These are phyloP conservation scores for Diplotaxis tenuifolia DNA, from an alignment of 345 rosid genomes.

Conservation along the genomic window DNA sequence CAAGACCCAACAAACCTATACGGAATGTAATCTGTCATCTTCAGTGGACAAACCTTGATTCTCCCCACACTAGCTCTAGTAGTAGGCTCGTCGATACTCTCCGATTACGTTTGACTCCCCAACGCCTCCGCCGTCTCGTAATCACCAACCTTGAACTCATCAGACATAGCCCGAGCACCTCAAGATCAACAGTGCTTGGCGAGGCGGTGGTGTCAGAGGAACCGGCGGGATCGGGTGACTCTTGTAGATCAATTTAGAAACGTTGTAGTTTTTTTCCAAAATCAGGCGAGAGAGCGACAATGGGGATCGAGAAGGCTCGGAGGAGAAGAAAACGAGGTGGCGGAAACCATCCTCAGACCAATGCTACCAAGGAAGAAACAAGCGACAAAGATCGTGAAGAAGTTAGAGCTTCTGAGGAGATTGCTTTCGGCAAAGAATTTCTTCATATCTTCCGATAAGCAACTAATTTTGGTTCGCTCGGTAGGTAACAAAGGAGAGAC, in stretches of 20 bases:
- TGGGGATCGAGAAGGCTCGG: slow-evolving; percentile 28
- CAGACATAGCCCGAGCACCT: slow-evolving; percentile 73
- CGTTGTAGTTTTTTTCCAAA: slow-evolving; percentile 43
- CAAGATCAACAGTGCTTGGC: slow-evolving; percentile 41
- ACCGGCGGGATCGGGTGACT: slow-evolving; percentile 15
- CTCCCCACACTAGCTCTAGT: slow-evolving; percentile 39
- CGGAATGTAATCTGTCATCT: slow-evolving; percentile 80
- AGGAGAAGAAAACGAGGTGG: slow-evolving; percentile 75
- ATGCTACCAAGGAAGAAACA: slow-evolving; percentile 87
- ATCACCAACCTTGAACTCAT: slow-evolving; percentile 78
- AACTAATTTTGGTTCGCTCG: background rate
- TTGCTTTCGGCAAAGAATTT: slow-evolving; percentile 42
- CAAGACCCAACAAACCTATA: no score
- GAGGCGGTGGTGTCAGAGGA: slow-evolving; percentile 32
- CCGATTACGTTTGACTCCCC: slow-evolving; percentile 46
- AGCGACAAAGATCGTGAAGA: slow-evolving; percentile 52
- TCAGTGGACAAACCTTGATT: slow-evolving; percentile 54
- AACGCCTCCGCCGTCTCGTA: slow-evolving; percentile 59
- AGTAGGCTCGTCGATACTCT: slow-evolving; percentile 13
- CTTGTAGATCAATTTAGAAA: slow-evolving; percentile 43
- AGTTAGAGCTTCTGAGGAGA: slow-evolving; percentile 42
- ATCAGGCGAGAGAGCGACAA: slow-evolving; percentile 65
- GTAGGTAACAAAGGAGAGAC: no score
- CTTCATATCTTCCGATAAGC: slow-evolving; percentile 51
- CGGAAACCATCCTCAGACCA: slow-evolving; percentile 64